phyloP scores from a whole-genome alignment of 129 eudicot species.

The Artemisia tridentata region DNA sequence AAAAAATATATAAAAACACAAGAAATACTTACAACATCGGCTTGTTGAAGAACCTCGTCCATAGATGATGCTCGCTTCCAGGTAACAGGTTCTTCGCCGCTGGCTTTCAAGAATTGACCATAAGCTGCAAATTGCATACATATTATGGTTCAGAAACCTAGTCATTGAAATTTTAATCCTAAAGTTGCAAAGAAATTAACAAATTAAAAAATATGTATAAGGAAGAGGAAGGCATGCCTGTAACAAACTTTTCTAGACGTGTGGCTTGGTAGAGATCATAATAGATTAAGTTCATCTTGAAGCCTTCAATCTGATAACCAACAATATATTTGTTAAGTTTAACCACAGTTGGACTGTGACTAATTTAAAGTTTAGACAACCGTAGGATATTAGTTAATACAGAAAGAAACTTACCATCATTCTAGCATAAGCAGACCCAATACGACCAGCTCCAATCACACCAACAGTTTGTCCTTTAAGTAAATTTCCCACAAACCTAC shows the following conservation, averaged over 20 bases:
- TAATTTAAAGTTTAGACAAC: neutral
- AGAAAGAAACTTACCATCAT: constrained; percentile 67
- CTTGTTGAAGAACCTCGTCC: constrained; percentile 94
- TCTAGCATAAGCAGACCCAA: constrained; percentile 99
- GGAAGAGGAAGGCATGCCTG: constrained; percentile 52
- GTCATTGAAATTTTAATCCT: neutral
- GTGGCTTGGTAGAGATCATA: constrained; percentile 96
- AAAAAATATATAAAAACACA: neutral
- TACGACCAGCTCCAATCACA: constrained; percentile 99
- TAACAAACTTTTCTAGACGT: constrained; percentile 91
- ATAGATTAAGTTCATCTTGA: constrained; percentile 97
- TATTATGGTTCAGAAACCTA: neutral
- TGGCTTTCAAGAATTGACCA: constrained; percentile 96
- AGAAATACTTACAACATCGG: constrained; percentile 65
- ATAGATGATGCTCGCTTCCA: constrained; percentile 93
- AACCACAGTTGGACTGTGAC: neutral
- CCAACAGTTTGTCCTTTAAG: constrained; percentile 99
- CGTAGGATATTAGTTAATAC: constrained; percentile 7
- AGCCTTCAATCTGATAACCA: constrained; percentile 82
- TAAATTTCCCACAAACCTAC: constrained; percentile 95
- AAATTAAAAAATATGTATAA: neutral
- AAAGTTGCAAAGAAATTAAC: neutral
- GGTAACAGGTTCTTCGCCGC: constrained; percentile 87
- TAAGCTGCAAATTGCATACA: constrained; percentile 63
- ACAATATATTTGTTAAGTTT: neutral